Evolutionary conservation across 1,284 basidiomycete genomes (phyloP), one percentile per base, ranked within the genome.

Genomic region (Mycena sp.): DNA sequence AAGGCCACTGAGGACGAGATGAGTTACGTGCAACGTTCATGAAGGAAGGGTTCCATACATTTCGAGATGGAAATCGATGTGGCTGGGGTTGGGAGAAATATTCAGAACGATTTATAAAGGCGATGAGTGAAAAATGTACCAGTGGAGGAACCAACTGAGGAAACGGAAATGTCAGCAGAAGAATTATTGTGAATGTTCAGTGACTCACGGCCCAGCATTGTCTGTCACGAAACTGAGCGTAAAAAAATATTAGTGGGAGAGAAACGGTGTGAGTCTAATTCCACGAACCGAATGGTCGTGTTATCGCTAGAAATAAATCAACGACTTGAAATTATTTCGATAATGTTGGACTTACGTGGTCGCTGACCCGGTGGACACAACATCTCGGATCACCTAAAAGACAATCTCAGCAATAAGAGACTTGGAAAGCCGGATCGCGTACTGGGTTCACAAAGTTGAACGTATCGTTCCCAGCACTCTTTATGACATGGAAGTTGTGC

Each of bases 101-200:
- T 26, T 49, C 2, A 61, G 44, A 7, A 9, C 14, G 32, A 7
- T 7, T 35, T 7, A 35, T 9, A 14, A 35, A 35, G 32, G 32
- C 7, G 14, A 35, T 7, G 14, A 35, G 32, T 9, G 14, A 35
- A 16, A 26, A 23, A 62, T 56, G 57, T 62, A 65, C 61, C 64
- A 60, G 48, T 83, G 81, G 26, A 83, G 68, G 69, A 83, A 75
- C 81, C 83, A 83, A 7, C 45, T 61, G 32, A 35, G 14, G 14
- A 35, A n/a, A 10, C 6, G 3, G 9, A 29, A 25, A 9, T 32
- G 17, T 61, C 14, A 61, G 38, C 23, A 21, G 2, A 12, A 21
- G 26, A 1, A n/a, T n/a, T 51, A 12, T 3, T 19, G n/a, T 4
- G 9, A 12, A 50, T n/a, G n/a, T n/a, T n/a, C n/a, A 51, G n/a